Evolutionary conservation across 2,329 filamentous ascomycete genomes (phyloP).

Genomic region (Fusarium caatingaense): DNA sequence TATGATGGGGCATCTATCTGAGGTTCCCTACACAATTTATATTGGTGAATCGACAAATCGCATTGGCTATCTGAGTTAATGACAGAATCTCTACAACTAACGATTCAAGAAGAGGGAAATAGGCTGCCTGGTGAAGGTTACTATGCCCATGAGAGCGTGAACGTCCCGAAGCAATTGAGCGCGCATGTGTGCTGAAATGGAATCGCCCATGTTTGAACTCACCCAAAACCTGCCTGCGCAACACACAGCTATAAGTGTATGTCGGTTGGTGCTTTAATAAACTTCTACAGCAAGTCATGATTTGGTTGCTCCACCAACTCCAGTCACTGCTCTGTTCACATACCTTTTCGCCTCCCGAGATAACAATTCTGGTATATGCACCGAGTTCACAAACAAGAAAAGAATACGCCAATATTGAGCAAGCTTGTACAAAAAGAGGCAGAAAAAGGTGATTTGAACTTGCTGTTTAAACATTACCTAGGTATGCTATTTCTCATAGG

Average conservation of each 20-base stretch:
- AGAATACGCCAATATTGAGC: background rate
- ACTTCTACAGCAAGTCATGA: background rate
- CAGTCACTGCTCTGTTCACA: background rate
- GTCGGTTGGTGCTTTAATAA: background rate
- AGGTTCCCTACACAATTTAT: background rate
- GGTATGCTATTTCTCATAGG: background rate
- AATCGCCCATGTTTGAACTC: background rate
- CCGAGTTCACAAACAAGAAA: background rate
- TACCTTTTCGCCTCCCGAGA: background rate
- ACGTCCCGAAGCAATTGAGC: background rate
- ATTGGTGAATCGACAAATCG: background rate
- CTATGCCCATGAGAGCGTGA: background rate
- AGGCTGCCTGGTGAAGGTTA: background rate
- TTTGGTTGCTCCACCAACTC: slow-evolving; percentile 40
- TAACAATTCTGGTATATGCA: background rate
- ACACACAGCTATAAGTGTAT: background rate
- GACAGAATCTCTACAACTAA: background rate
- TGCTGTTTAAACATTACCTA: background rate
- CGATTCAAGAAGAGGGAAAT: background rate
- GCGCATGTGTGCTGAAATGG: background rate
- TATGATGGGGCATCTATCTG: background rate
- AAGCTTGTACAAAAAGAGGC: background rate
- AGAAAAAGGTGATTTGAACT: background rate
- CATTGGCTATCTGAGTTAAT: background rate
- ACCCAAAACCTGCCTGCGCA: background rate